These are phyloP conservation scores for Yamagishiella unicocca DNA, from an alignment of 139 green algal species.

Conservation along the genomic window DNA sequence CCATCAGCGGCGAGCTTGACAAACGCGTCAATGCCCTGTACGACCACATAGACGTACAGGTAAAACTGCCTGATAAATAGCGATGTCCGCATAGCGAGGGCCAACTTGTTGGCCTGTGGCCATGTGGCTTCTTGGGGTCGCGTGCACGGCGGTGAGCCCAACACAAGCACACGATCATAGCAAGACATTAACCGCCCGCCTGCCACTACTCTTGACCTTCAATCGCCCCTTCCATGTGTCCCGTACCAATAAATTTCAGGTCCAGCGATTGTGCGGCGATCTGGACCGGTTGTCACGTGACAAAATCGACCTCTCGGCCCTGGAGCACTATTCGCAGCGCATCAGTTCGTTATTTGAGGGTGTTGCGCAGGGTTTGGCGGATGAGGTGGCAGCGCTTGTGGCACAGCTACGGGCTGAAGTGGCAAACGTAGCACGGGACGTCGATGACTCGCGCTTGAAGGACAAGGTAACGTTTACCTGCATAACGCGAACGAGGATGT, in stretches of 20 bases:
- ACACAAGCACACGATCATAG: no score
- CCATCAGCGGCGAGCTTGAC: constrained; percentile 57
- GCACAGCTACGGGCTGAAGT: constrained; percentile 34
- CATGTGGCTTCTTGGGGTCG: no score
- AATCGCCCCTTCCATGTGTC: no score
- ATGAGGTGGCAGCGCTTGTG: constrained; percentile 41
- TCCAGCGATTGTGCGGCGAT: constrained; percentile 42
- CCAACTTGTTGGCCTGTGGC: no score
- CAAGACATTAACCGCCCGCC: no score
- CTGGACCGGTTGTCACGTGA: constrained; percentile 53
- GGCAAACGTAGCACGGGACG: background rate
- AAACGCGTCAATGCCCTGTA: constrained; percentile 50
- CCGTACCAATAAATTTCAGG: constrained; percentile 40
- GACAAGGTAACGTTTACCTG: background rate
- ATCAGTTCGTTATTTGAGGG: constrained; percentile 33
- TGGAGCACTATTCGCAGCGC: constrained; percentile 59
- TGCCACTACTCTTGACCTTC: no score
- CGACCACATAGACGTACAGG: constrained; percentile 59
- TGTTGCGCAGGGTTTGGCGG: constrained; percentile 43
- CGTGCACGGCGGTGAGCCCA: no score
- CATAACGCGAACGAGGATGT: no score
- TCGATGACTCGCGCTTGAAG: background rate
- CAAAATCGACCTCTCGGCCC: constrained; percentile 53
- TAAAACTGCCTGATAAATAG: background rate
- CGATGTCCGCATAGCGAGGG: no score